Evolutionary conservation across 164 flowering plant genomes (phyloP).

Genomic region (Litsea cubeba): DNA sequence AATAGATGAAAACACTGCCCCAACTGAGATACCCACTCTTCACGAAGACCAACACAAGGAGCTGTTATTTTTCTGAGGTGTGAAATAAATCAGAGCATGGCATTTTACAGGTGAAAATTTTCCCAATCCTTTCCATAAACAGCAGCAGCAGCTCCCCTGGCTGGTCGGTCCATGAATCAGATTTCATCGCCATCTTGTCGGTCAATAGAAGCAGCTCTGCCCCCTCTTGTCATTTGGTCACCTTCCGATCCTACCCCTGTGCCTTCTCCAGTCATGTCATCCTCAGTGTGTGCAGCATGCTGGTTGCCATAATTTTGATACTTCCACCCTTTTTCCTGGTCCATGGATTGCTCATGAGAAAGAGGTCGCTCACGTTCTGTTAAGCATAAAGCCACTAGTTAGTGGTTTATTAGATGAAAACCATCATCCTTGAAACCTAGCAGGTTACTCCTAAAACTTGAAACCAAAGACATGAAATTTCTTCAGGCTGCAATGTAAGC

Average conservation of each 20-base stretch:
- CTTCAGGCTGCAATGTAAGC: background rate
- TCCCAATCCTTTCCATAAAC: background rate
- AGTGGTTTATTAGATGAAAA: background rate
- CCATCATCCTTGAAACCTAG: background rate
- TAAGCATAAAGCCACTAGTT: background rate
- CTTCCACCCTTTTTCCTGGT: conserved; percentile 27
- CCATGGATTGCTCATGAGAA: conserved; percentile 34
- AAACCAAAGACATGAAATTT: background rate
- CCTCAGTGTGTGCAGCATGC: conserved; percentile 3
- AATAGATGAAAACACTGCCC: background rate
- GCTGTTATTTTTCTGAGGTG: conserved; percentile 1
- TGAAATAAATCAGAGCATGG: conserved; percentile 4
- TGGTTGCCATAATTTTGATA: conserved; percentile 11
- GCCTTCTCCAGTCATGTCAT: conserved; percentile 12
- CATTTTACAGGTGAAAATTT: conserved; percentile 9
- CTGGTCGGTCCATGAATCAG: background rate
- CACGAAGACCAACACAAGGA: background rate
- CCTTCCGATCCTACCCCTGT: conserved; percentile 19
- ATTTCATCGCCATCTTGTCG: conserved; percentile 22
- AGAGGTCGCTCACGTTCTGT: conserved; percentile 33
- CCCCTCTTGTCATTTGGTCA: conserved; percentile 13
- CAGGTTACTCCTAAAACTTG: too few species aligned
- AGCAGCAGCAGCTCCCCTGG: background rate
- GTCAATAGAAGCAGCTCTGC: conserved; percentile 15
- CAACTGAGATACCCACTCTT: background rate